Evolutionary conservation across 139 green algal species (phyloP).

Genomic region (Auxenochlorella pyrenoidosa): DNA sequence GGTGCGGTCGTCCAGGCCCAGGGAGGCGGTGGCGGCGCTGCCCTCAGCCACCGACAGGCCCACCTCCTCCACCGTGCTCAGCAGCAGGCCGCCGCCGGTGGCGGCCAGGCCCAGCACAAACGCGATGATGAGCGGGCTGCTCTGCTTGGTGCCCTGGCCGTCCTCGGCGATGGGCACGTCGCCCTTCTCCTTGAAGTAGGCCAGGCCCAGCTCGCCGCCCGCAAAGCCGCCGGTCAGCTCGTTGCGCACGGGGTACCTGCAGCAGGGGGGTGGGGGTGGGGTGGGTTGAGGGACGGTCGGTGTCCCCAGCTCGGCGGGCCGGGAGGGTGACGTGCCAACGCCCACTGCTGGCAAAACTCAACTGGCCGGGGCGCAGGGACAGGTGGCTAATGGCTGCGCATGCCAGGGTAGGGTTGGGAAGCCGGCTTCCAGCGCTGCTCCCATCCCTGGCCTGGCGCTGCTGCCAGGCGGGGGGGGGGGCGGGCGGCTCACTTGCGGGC

Average conservation of each 20-base stretch:
- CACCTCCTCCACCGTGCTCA: constrained; percentile 62
- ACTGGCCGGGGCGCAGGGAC: no score
- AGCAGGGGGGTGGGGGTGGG: neutral
- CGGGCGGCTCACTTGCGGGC: constrained; percentile 20
- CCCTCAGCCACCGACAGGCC: constrained; percentile 47
- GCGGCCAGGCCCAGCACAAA: constrained; percentile 57
- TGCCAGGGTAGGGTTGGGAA: no score
- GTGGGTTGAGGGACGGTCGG: neutral
- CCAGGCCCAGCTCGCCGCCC: constrained; percentile 82
- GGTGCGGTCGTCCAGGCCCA: constrained; percentile 60
- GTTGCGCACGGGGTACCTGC: constrained; percentile 56
- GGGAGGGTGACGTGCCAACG: no score
- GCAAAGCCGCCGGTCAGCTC: constrained; percentile 86
- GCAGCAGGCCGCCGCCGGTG: constrained; percentile 64
- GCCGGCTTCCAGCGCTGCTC: no score
- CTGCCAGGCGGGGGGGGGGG: neutral
- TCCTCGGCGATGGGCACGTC: constrained; percentile 61
- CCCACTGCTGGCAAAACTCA: no score
- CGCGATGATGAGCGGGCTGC: constrained; percentile 65
- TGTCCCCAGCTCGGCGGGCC: no score
- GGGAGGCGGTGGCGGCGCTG: constrained; percentile 9
- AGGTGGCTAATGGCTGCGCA: no score
- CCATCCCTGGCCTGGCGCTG: neutral
- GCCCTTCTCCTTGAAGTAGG: constrained; percentile 75
- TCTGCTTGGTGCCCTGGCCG: constrained; percentile 40